Evolutionary conservation across 768 basidiomycete species (phyloP), one percentile per base, ranked within the genome.

Genomic region (Clathrus columnatus): DNA sequence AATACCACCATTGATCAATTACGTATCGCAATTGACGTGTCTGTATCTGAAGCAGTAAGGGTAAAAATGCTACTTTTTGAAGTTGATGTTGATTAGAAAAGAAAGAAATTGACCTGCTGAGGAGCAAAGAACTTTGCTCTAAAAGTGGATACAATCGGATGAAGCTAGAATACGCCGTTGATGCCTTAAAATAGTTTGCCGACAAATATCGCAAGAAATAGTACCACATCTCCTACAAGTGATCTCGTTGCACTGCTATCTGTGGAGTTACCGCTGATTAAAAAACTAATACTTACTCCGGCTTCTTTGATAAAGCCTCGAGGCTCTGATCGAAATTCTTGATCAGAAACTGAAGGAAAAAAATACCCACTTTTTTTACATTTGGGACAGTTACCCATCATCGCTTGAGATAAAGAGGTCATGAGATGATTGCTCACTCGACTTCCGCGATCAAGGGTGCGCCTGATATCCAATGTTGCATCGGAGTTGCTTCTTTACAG

Each of bases 211-310:
- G 68, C 93, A 96, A 0, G 85, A 91, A 41, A 87, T 30, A 0
- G 88, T 82, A 1, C 46, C 59, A 63, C 93, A 95, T 57, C 83
- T 70, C 1, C 83, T 79, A 62, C 89, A 91, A 0, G 73, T 77
- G 84, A 96, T 94, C 67, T 95, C 94, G 78, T 95, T 95, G 71
- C 93, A 95, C 84, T 90, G 54, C n/a, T 23, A 42, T n/a, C 21
- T n/a, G 10, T 7, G 17, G 23, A 4, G n/a, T 7, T 7, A 23
- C 42, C 5, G 16, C 18, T 20, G 45, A 23, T 36, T 18, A 36
- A 26, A 41, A 5, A 48, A 27, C 41, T n/a, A 20, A 49, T 1
- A 73, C 81, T 48, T 75, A 89, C 88, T 7, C 89, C 90, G 43
- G 66, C 63, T 59, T 88, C 85, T 67, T 91, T 91, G 64, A 91